Base-by-base conservation (phyloP, 179 eudicot species). In the Beta corolliflora region DNA sequence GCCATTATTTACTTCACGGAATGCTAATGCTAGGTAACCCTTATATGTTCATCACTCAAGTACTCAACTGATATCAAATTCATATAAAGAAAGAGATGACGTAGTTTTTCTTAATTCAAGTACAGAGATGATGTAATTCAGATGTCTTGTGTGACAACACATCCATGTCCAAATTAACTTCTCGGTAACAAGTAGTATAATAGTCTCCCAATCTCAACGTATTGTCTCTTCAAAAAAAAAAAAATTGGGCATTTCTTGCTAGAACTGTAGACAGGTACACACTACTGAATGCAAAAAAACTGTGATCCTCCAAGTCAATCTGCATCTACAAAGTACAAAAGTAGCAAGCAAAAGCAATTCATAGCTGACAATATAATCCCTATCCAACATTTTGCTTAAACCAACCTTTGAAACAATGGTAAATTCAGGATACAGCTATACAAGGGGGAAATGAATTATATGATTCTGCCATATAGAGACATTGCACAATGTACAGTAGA, bases 391-490 rank as follows among this genome's bases (percentile, higher is more conserved):
- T 12, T 69, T 55, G 21, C 75, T 69, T 25, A 67, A 0, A 52
- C 73, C 61, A 68, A 36, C 15, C 3, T 16, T 9, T 19, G 7
- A 36, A 15, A 15, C 9, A 1, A 36, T 5, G 52, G 52, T 5
- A 9, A 31, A 23, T 8, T 48, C 15, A 71, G 29, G 19, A 9
- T 46, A 69, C 21, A 69, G 12, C 23, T 44, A 69, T 44, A 23
- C 18, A 48, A 21, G 31, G 46, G 9, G 14, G 9, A 10, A 31
- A 59, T 45, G 7, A 83, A 61, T 19, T 25, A 86, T 80, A 81
- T 81, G 9, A 89, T 85, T 46, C 86, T 77, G 87, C 91, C 88
- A 79, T 72, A 82, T 76, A 46, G 53, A 64, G 53, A 29, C 52
- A 76, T n/a, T 63, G 64, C 53, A 48, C 46, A 64, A 54, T 53